Conservation (phyloP, 2,329 filamentous ascomycete species). For the Fusarium sp. region DNA sequence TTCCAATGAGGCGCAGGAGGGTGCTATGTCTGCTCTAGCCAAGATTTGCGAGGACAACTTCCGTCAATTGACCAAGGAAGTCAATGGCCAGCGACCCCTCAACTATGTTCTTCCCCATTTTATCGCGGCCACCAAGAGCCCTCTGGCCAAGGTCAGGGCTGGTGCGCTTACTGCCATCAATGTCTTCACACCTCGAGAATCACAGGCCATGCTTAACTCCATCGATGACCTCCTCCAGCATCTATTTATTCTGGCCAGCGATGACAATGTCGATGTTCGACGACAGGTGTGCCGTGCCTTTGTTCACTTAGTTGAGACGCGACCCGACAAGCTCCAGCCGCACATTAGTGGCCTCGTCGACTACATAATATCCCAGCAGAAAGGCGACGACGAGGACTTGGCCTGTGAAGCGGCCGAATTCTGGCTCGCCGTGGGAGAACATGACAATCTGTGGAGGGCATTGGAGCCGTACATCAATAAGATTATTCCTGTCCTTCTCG, state of each 20-base stretch:
- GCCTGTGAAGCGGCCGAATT: constrained; percentile 97
- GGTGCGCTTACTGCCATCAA: constrained; percentile 88
- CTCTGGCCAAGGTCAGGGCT: constrained; percentile 79
- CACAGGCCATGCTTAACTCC: constrained; percentile 81
- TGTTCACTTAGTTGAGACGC: constrained; percentile 88
- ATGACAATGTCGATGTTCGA: constrained; percentile 82
- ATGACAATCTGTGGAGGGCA: constrained; percentile 78
- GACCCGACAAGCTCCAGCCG: constrained; percentile 88
- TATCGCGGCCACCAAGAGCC: constrained; percentile 83
- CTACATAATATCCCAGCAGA: constrained; percentile 91
- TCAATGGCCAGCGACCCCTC: constrained; percentile 87
- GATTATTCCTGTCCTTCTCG: constrained; percentile 89
- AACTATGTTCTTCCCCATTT: constrained; percentile 91
- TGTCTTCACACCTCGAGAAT: constrained; percentile 86
- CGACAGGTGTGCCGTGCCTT: constrained; percentile 94
- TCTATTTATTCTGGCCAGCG: constrained; percentile 82
- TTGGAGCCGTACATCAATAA: constrained; percentile 81
- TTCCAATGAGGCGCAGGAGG: constrained; percentile 81
- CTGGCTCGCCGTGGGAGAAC: constrained; percentile 93
- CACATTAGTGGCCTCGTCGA: constrained; percentile 89
- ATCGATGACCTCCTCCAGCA: constrained; percentile 84
- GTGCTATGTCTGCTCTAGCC: constrained; percentile 88
- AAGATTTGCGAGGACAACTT: constrained; percentile 98
- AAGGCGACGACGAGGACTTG: constrained; percentile 86
- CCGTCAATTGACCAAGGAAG: constrained; percentile 84